A percentile compares a stretch with the other conserved stretches of the same genome.
Evolutionary conservation across 2,329 filamentous ascomycete species (phyloP).

Genomic region (Colletotrichum sp.): DNA sequence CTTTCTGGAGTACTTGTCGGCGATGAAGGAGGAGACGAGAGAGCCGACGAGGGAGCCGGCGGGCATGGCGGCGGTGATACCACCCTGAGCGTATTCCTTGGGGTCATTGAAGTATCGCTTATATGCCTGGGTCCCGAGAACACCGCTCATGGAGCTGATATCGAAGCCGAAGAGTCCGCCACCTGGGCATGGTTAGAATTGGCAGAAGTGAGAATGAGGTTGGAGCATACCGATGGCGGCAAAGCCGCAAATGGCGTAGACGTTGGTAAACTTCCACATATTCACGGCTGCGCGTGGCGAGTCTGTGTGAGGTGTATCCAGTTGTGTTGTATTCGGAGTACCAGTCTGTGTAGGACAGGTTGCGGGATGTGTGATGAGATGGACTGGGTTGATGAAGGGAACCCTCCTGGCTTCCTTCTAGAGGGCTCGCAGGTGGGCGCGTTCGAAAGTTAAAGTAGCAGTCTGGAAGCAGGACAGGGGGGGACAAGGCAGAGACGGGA

Average conservation of each 20-base stretch:
- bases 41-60: constrained; percentile 71
- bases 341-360: neutral
- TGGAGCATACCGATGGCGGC: constrained; percentile 59
- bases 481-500: neutral
- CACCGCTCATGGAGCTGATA: constrained; percentile 75
- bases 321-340: neutral
- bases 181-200: constrained; percentile 42
- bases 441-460: neutral
- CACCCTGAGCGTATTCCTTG: constrained; percentile 64
- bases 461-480: neutral
- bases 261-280: constrained; percentile 52
- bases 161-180: constrained; percentile 81
- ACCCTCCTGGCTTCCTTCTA: neutral
- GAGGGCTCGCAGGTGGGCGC: neutral
- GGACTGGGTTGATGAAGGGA: neutral
- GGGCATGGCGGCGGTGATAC: constrained; percentile 76
- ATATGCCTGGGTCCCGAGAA: constrained; percentile 71
- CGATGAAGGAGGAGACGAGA: constrained; percentile 53
- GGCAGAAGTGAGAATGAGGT: neutral
- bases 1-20: constrained; percentile 55
- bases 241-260: constrained; percentile 66
- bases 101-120: constrained; percentile 74
- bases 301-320: neutral
- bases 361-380: neutral
- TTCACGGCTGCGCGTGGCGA: constrained; percentile 17